A percentile compares a stretch with the other conserved stretches of the same genome.
phyloP scores from a whole-genome alignment of 2,329 filamentous ascomycete genomes.

The Botrytis medusae region DNA sequence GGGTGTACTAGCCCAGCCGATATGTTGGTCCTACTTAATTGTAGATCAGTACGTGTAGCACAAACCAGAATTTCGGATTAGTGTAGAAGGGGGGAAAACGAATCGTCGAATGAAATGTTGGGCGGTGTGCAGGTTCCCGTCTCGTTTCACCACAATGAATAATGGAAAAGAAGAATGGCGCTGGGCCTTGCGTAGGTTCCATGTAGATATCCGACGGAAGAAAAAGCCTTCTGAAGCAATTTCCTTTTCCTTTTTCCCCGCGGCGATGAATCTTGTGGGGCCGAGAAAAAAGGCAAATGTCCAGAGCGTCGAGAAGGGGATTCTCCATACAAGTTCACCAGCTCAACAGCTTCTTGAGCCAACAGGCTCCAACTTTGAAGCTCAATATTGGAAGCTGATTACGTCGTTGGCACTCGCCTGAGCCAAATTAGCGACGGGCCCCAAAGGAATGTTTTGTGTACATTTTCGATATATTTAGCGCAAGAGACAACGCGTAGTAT shows the following conservation, averaged over 20 bases:
- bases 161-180: slow-evolving; percentile 17
- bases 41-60: slow-evolving; percentile 20
- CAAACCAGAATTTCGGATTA: slow-evolving; percentile 19
- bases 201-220: slow-evolving; percentile 23
- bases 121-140: slow-evolving; percentile 26
- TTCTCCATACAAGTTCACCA: neutral
- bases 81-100: neutral
- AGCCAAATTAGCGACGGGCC: neutral
- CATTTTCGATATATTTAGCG: neutral
- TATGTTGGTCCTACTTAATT: neutral
- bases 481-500: neutral
- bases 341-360: neutral
- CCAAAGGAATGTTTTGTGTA: neutral
- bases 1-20: slow-evolving; percentile 11
- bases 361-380: slow-evolving; percentile 5
- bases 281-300: slow-evolving; percentile 6
- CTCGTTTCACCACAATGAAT: slow-evolving; percentile 18
- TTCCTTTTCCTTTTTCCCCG: slow-evolving; percentile 16
- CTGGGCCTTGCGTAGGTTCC: slow-evolving; percentile 15
- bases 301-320: neutral
- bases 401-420: slow-evolving; percentile 7
- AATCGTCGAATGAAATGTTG: slow-evolving; percentile 11
- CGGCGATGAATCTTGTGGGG: slow-evolving; percentile 20
- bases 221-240: slow-evolving; percentile 21
- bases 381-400: neutral